phyloP scores from a whole-genome alignment of 495 filamentous ascomycete species.

The Trypethelium eluteriae region DNA sequence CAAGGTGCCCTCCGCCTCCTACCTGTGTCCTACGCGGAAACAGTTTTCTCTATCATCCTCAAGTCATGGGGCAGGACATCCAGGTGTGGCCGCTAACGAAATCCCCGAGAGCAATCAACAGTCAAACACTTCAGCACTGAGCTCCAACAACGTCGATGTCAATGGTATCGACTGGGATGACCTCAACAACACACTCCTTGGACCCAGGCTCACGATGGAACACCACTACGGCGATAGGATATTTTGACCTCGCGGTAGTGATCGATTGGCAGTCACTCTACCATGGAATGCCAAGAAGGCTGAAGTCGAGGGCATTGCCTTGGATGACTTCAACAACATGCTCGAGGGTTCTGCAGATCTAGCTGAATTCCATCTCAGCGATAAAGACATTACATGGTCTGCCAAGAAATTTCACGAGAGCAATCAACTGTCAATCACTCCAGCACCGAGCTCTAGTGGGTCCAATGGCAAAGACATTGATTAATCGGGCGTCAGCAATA shows the following conservation, averaged over 20 bases:
- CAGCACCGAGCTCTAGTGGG: neutral
- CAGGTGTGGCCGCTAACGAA: neutral
- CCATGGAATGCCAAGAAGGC: neutral
- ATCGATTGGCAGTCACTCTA: conserved; percentile 4
- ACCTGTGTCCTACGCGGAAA: no score
- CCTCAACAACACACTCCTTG: neutral
- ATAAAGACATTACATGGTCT: neutral
- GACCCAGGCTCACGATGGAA: no score
- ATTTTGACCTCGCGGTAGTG: neutral
- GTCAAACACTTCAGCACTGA: conserved; percentile 2
- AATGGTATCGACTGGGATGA: neutral
- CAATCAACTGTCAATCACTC: conserved; percentile 5
- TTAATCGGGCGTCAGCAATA: neutral
- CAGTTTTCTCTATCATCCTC: neutral
- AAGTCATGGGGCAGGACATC: neutral
- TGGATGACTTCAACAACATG: neutral
- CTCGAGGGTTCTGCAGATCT: neutral
- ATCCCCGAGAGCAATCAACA: conserved; percentile 10
- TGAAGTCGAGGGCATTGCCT: neutral
- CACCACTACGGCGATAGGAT: no score
- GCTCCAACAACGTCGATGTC: conserved; percentile 7
- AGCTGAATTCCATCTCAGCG: neutral
- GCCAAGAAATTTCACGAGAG: neutral
- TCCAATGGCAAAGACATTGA: conserved; percentile 1
- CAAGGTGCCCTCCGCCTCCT: no score